phyloP scores from a whole-genome alignment of 495 filamentous ascomycete genomes.

The Hypoxylon intermedium region DNA sequence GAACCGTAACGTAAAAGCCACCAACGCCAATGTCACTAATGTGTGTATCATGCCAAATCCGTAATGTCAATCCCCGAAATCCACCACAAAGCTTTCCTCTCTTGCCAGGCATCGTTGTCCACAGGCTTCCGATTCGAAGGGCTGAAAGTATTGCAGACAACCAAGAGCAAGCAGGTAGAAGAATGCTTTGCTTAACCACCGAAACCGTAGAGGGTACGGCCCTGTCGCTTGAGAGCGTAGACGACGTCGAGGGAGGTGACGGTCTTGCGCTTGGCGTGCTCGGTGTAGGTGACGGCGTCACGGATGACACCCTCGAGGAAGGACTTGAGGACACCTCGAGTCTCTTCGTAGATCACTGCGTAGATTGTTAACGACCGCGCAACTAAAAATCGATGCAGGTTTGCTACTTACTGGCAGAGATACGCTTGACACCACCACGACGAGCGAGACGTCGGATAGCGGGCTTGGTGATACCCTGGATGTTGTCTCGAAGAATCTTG shows the following conservation, averaged over 20 bases:
- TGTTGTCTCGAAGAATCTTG: slow-evolving; percentile 99
- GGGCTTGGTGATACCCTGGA: slow-evolving; percentile 99
- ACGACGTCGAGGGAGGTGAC: slow-evolving; percentile 95
- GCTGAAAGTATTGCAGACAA: not conserved
- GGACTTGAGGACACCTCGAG: slow-evolving; percentile 99
- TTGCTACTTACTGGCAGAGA: slow-evolving; percentile 81
- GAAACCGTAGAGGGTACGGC: slow-evolving; percentile 78
- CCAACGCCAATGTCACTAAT: slow-evolving; percentile 42
- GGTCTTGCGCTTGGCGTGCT: slow-evolving; percentile 97
- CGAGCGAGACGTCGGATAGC: slow-evolving; percentile 99
- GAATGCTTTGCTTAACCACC: slow-evolving; percentile 73
- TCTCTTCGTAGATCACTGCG: slow-evolving; percentile 98
- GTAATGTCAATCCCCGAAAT: slow-evolving; percentile 31
- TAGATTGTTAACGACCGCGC: slow-evolving; percentile 43
- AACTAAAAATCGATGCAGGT: not conserved
- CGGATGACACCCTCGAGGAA: slow-evolving; percentile 99
- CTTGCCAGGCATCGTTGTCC: not conserved
- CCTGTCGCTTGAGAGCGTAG: slow-evolving; percentile 92
- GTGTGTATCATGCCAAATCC: slow-evolving; percentile 42
- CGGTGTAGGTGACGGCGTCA: slow-evolving; percentile 97
- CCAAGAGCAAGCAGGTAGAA: not conserved
- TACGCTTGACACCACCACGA: slow-evolving; percentile 99
- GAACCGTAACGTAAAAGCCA: slow-evolving; percentile 36
- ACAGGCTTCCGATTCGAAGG: not conserved
- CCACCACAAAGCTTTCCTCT: not conserved